Base-by-base conservation (phyloP, 169 alveolate species). In the Cystoisospora suis region DNA sequence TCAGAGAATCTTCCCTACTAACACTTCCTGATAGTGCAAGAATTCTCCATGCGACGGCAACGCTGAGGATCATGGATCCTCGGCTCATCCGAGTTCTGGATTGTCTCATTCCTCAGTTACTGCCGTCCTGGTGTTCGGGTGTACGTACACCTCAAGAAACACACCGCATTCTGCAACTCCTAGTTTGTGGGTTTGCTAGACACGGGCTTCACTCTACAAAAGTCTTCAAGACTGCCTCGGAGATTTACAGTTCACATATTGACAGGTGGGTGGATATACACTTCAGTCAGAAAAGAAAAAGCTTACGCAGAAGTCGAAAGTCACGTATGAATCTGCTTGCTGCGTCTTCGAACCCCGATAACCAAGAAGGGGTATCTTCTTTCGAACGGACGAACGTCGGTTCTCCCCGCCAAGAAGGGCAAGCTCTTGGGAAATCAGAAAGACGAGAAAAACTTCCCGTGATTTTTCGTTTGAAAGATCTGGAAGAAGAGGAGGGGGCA, bases 81-180 rank as follows among this genome's bases (percentile, higher is more conserved):
- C 83, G 83, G 56, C 83, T 72, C n/a, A 23, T 72, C 20, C 6
- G 53, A 6, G 15, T 40, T 5, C 83, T 72, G 47, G 1, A 5
- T 23, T 53, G 58, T 2, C 83, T 72, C 1, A 46, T 72, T 17
- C 56, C 83, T n/a, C 42, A 72, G 83, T 53, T 38, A 9, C 83
- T 72, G n/a, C n/a, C n/a, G n/a, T n/a, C 36, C 4, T 40, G n/a
- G 83, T 0, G 83, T 34, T 72, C 20, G 17, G 9, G 1, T 4
- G 36, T 20, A 34, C 3, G 83, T 38, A 69, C 6, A 3, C 83
- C 83, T 3, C 83, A 72, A 56, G 58, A 38, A 2, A 29, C 7
- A 34, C 83, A 72, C 83, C 45, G 45, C 47, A 38, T 40, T 27
- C 56, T 72, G 56, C 83, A 72, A 32, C 56, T 72, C 36, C 83